Conservation (phyloP, 345 rosid species). For the Cochlearia excelsa region DNA sequence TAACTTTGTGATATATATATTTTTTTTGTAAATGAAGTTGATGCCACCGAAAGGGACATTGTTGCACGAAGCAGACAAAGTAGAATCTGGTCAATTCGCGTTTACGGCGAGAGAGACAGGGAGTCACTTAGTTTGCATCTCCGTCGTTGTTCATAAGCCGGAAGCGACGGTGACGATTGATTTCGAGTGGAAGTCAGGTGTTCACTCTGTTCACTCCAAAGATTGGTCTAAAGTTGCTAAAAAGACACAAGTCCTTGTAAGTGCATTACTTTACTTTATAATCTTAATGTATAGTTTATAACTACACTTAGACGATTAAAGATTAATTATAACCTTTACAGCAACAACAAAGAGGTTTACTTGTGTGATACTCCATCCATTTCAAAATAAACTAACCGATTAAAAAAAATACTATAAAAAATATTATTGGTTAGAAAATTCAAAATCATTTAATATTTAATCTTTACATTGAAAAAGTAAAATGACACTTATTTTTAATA, state of each 20-base stretch:
- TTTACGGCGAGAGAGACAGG: slow-evolving; percentile 73
- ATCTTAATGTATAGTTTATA: neutral
- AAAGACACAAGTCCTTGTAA: slow-evolving; percentile 69
- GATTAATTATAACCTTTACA: too few relatives aligned
- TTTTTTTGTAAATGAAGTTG: slow-evolving; percentile 39
- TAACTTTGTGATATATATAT: too few relatives aligned
- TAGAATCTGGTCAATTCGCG: slow-evolving; percentile 75
- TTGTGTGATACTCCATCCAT: too few relatives aligned
- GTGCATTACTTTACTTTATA: slow-evolving; percentile 19
- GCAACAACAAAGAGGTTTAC: too few relatives aligned
- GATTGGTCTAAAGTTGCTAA: slow-evolving; percentile 85
- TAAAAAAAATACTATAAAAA: too few relatives aligned
- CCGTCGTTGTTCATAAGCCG: slow-evolving; percentile 56
- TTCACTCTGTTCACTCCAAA: slow-evolving; percentile 64
- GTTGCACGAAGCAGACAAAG: slow-evolving; percentile 53
- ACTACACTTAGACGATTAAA: neutral
- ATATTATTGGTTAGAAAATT: too few relatives aligned
- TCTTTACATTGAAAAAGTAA: too few relatives aligned
- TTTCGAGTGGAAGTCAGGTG: slow-evolving; percentile 80
- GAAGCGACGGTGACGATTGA: slow-evolving; percentile 53
- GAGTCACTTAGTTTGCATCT: slow-evolving; percentile 61
- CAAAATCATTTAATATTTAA: too few relatives aligned
- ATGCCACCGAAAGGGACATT: slow-evolving; percentile 50
- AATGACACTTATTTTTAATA: too few relatives aligned
- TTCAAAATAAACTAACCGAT: too few relatives aligned